A percentile compares a stretch with the other conserved stretches of the same genome.
Conservation (phyloP, 106 monocot genomes). For the Dactylorhiza incarnata region DNA sequence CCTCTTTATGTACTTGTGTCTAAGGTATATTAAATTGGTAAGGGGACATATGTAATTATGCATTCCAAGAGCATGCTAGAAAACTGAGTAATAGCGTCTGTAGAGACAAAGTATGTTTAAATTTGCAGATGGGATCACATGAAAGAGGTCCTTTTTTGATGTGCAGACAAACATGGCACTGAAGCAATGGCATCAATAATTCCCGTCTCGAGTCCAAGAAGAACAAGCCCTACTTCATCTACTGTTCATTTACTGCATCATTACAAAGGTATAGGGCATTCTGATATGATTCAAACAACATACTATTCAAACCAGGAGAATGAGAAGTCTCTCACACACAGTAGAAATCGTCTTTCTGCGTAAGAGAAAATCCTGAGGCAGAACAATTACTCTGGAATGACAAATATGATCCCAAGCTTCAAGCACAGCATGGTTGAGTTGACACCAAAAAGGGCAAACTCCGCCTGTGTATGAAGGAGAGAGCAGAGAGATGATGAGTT, state of each 20-base stretch:
- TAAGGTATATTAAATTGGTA: constrained; percentile 23
- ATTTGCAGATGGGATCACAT: constrained; percentile 73
- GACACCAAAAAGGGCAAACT: background rate
- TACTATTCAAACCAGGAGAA: background rate
- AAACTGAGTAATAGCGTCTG: background rate
- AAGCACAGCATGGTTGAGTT: background rate
- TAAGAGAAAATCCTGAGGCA: background rate
- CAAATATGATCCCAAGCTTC: constrained; percentile 5
- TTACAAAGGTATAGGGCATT: background rate
- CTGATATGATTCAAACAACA: background rate
- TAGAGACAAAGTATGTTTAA: constrained; percentile 15
- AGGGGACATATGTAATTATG: background rate
- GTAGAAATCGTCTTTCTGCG: background rate
- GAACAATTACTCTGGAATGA: background rate
- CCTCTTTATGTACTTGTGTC: constrained; percentile 84
- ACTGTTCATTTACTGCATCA: constrained; percentile 8
- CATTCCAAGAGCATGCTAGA: background rate
- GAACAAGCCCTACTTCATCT: constrained; percentile 7
- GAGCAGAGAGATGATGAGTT: background rate
- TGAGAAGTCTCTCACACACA: background rate
- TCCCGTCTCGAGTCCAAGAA: constrained; percentile 4
- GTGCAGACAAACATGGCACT: constrained; percentile 59
- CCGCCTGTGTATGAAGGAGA: background rate
- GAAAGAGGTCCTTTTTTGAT: constrained; percentile 73
- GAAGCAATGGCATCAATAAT: constrained; percentile 53